phyloP scores from a whole-genome alignment of 257 asterid species.

The Nicotiana paniculata region DNA sequence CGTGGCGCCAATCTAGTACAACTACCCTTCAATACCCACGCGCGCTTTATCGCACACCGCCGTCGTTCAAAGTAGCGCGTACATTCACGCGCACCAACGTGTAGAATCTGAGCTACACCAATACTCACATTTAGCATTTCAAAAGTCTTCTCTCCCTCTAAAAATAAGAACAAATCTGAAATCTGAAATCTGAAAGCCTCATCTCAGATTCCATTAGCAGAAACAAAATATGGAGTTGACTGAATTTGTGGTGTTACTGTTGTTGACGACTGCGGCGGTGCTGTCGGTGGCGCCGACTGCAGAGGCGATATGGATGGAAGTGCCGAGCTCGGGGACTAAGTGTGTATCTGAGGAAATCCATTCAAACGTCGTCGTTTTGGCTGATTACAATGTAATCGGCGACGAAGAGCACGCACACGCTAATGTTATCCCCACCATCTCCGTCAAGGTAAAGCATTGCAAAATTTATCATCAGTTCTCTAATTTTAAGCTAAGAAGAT shows the following conservation, averaged over 20 bases:
- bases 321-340: constrained; percentile 65
- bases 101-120: not conserved
- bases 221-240: not conserved
- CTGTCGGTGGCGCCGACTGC: constrained; percentile 36
- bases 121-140: not conserved
- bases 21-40: not conserved
- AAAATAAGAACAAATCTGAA: not conserved
- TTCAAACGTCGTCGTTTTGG: constrained; percentile 64
- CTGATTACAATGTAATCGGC: constrained; percentile 57
- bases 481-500: not conserved
- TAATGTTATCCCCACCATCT: constrained; percentile 40
- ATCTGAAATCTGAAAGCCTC: not conserved
- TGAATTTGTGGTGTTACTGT: not conserved
- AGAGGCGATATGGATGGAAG: constrained; percentile 62
- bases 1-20: constrained; percentile 8
- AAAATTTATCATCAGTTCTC: not conserved
- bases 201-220: not conserved
- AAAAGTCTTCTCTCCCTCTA: not conserved
- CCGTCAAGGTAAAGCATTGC: constrained; percentile 50
- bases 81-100: not conserved
- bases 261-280: constrained; percentile 22
- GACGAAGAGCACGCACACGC: constrained; percentile 40
- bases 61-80: not conserved
- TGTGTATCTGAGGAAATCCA: constrained; percentile 75
- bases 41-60: constrained; percentile 2